phyloP scores from a whole-genome alignment of 2,329 filamentous ascomycete species.

The Sclerotiophoma versabilis region DNA sequence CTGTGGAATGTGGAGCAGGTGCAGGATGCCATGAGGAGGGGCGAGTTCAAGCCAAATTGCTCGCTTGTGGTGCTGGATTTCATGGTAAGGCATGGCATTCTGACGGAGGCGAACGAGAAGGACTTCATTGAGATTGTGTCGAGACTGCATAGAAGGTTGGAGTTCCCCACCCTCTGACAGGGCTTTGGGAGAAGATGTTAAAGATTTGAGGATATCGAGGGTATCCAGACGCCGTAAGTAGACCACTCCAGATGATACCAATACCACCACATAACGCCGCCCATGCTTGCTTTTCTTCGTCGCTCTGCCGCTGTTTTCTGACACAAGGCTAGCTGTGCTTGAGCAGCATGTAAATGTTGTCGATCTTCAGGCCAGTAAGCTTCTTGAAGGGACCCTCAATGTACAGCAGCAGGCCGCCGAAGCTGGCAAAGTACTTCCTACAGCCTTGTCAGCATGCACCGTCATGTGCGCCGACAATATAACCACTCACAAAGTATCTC shows the following conservation, averaged over 20 bases:
- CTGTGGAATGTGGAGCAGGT: slow-evolving; percentile 81
- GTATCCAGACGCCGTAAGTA: slow-evolving; percentile 44
- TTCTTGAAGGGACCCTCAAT: slow-evolving; percentile 96
- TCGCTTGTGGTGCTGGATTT: slow-evolving; percentile 86
- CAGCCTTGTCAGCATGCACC: slow-evolving; percentile 34
- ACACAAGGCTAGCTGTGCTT: slow-evolving; percentile 73
- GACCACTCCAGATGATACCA: slow-evolving; percentile 40
- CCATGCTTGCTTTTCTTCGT: slow-evolving; percentile 34
- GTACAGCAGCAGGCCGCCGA: slow-evolving; percentile 88
- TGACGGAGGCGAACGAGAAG: slow-evolving; percentile 80
- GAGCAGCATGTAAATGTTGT: slow-evolving; percentile 89
- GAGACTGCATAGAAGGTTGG: slow-evolving; percentile 78
- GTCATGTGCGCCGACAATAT: neutral
- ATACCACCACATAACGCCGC: slow-evolving; percentile 41
- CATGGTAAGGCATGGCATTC: slow-evolving; percentile 81
- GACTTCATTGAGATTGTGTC: slow-evolving; percentile 77
- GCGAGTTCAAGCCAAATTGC: slow-evolving; percentile 93
- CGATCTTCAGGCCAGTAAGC: slow-evolving; percentile 87
- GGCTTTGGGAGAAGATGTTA: slow-evolving; percentile 11
- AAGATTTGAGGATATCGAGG: slow-evolving; percentile 26
- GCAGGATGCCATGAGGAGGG: slow-evolving; percentile 70
- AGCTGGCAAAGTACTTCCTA: slow-evolving; percentile 93
- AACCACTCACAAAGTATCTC: slow-evolving; percentile 79
- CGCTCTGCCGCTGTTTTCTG: neutral
- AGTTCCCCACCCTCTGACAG: slow-evolving; percentile 67